A percentile compares a stretch with the other conserved stretches of the same genome.
phyloP scores from a whole-genome alignment of 495 filamentous ascomycete species.

The Aspergillus incahuasiensis region DNA sequence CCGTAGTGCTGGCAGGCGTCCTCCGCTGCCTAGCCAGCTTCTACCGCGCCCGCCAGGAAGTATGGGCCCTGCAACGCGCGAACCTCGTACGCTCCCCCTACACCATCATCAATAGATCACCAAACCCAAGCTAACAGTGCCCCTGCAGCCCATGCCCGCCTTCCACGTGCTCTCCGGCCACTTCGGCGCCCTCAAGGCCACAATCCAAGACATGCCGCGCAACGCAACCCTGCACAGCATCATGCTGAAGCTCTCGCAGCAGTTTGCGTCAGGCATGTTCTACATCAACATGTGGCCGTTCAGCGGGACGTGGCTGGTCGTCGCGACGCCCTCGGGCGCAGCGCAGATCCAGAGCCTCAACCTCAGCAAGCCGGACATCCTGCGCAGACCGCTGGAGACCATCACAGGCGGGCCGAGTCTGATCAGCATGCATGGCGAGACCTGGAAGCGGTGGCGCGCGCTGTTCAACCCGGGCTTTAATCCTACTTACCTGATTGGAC shows the following conservation, averaged over 20 bases:
- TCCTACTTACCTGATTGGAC: not conserved
- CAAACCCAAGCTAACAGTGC: too few species aligned
- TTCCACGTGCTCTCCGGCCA: not conserved
- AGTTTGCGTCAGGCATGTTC: not conserved
- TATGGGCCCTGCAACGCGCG: not conserved
- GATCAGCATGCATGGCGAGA: not conserved
- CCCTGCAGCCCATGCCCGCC: not conserved
- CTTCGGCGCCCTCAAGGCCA: not conserved
- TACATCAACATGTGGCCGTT: conserved; percentile 5
- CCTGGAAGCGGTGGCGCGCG: conserved; percentile 3
- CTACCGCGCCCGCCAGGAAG: not conserved
- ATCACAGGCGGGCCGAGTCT: conserved; percentile 8
- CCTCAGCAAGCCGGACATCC: not conserved
- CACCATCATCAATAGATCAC: not conserved
- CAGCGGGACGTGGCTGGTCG: not conserved
- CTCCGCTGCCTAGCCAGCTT: not conserved
- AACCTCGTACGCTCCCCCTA: not conserved
- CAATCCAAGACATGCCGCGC: not conserved
- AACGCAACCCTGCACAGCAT: conserved; percentile 1
- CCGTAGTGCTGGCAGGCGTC: not conserved
- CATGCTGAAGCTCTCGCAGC: not conserved
- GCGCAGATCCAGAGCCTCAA: not conserved
- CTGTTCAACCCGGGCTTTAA: conserved; percentile 8
- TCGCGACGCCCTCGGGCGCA: not conserved
- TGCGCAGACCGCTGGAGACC: not conserved